These are phyloP conservation scores for Sporothrix sp. DNA, from an alignment of 2,329 filamentous ascomycete species.

Conservation along the genomic window DNA sequence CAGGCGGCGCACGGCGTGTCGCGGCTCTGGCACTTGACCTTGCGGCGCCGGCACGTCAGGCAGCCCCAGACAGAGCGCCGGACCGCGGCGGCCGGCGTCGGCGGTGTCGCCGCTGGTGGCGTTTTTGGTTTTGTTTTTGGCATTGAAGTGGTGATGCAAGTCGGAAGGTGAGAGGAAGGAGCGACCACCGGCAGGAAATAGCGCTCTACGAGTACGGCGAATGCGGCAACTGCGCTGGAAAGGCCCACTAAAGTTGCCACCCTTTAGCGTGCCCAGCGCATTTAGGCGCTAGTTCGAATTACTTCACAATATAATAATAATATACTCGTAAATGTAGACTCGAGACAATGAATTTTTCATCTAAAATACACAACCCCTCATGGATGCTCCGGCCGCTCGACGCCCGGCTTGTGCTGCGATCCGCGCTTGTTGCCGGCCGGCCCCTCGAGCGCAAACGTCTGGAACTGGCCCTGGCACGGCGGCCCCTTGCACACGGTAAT, in stretches of 20 bases:
- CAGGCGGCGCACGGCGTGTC: constrained; percentile 12
- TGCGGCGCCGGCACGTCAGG: constrained; percentile 14
- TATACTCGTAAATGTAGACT: too few species aligned
- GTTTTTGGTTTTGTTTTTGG: neutral
- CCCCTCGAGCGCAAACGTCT: constrained; percentile 12
- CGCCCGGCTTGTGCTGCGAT: neutral
- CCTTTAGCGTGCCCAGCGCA: too few species aligned
- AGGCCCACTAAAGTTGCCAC: too few species aligned
- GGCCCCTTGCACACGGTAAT: constrained; percentile 20
- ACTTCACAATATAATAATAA: too few species aligned
- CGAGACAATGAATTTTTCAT: too few species aligned
- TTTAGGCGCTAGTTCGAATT: too few species aligned
- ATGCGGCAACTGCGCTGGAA: too few species aligned
- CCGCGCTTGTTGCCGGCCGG: constrained; percentile 8
- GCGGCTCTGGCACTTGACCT: constrained; percentile 14
- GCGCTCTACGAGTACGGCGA: neutral
- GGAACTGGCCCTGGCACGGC: constrained; percentile 18
- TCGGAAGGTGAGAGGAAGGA: neutral
- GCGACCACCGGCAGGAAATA: neutral
- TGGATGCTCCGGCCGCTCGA: constrained; percentile 2
- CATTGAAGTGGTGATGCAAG: neutral
- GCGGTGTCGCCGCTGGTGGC: neutral
- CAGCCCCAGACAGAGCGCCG: constrained; percentile 14
- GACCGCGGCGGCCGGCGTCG: neutral
- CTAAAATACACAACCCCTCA: neutral